phyloP scores from a whole-genome alignment of 2,329 filamentous ascomycete genomes.

The Cladosporium sp. region DNA sequence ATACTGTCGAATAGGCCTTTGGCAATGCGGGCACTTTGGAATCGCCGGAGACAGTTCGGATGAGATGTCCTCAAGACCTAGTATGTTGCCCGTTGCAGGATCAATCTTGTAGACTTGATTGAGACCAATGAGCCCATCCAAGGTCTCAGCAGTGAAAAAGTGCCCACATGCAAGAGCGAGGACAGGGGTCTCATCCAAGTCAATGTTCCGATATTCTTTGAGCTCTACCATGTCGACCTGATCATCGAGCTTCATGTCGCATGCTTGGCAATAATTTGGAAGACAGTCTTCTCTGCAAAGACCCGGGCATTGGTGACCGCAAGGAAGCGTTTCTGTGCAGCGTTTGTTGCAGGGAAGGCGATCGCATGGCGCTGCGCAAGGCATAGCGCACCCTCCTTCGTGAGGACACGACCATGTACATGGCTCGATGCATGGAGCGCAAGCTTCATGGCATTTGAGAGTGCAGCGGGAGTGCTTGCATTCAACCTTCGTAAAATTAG shows the following conservation, averaged over 20 bases:
- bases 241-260: too few species aligned
- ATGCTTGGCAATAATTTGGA: too few species aligned
- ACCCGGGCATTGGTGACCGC: slow-evolving; percentile 61
- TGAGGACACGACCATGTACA: too few species aligned
- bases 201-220: slow-evolving; percentile 51
- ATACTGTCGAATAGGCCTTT: slow-evolving; percentile 53
- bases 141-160: slow-evolving; percentile 53
- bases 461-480: slow-evolving; percentile 55
- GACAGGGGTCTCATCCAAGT: slow-evolving; percentile 56
- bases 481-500: too few species aligned
- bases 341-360: slow-evolving; percentile 60
- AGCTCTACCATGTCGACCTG: slow-evolving; percentile 55
- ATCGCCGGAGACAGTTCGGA: slow-evolving; percentile 25
- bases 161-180: slow-evolving; percentile 62
- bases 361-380: slow-evolving; percentile 64
- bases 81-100: slow-evolving; percentile 16
- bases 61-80: too few species aligned
- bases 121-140: slow-evolving; percentile 60
- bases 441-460: slow-evolving; percentile 56
- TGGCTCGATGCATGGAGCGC: slow-evolving; percentile 58
- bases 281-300: slow-evolving; percentile 62
- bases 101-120: slow-evolving; percentile 45
- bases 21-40: slow-evolving; percentile 56
- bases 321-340: slow-evolving; percentile 50
- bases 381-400: slow-evolving; percentile 50